These are phyloP conservation scores for Mortierella sp. DNA, from an alignment of 371 early-diverging fungal species.

Conservation along the genomic window DNA sequence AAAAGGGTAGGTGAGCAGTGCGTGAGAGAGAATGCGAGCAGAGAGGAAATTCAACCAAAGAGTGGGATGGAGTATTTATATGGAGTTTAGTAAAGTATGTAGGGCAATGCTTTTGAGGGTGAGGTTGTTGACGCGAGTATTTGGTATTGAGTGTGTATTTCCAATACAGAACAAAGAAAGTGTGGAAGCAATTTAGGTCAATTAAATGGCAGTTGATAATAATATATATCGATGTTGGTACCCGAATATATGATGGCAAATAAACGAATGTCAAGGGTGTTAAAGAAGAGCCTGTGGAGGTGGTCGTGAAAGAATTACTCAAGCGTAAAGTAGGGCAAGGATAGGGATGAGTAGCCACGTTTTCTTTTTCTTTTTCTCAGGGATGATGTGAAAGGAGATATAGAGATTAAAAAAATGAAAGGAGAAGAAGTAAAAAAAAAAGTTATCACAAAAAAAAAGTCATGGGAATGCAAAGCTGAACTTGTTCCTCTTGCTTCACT, in stretches of 20 bases:
- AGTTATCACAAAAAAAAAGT: slow-evolving; percentile 2
- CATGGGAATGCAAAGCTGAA: slow-evolving; percentile 2
- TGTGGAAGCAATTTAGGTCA: not conserved
- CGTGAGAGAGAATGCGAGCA: too few species aligned
- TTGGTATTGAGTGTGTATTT: not conserved
- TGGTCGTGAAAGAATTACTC: not conserved
- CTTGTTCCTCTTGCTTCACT: not conserved
- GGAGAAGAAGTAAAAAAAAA: slow-evolving; percentile 5
- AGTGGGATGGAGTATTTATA: too few species aligned
- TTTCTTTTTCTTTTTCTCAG: not conserved
- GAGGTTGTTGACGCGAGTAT: not conserved
- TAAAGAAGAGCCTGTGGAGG: not conserved
- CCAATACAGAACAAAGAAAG: not conserved
- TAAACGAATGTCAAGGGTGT: too few species aligned
- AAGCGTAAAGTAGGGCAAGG: not conserved
- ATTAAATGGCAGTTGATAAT: not conserved
- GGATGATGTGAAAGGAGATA: not conserved
- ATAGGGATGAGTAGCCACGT: not conserved
- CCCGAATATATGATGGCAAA: too few species aligned
- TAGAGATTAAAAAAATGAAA: not conserved
- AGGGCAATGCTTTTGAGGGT: not conserved
- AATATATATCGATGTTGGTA: not conserved
- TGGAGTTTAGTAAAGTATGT: too few species aligned
- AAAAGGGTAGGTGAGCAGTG: too few species aligned
- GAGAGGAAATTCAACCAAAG: too few species aligned